Evolutionary conservation across 139 green algal genomes (phyloP).

Genomic region (Deuterostichococcus epilithicus): DNA sequence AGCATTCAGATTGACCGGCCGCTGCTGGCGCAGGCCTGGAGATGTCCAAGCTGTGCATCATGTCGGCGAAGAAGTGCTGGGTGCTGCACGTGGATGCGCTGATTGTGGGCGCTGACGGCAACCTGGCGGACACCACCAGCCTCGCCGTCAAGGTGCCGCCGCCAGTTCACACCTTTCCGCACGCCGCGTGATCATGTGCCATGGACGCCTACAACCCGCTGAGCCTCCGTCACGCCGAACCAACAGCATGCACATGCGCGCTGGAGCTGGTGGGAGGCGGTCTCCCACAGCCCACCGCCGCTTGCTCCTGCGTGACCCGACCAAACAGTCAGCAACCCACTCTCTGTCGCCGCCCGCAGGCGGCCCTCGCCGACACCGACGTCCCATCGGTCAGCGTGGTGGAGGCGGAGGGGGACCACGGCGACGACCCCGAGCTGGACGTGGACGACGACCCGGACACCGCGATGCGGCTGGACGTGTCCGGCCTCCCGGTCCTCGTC

Average conservation of each 20-base stretch:
- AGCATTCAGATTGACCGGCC: background rate
- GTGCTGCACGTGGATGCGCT: constrained; percentile 76
- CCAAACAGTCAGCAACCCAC: too few relatives aligned
- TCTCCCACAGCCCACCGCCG: too few relatives aligned
- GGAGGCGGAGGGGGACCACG: constrained; percentile 25
- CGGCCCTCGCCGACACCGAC: constrained; percentile 58
- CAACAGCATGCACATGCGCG: too few relatives aligned
- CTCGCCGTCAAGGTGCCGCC: constrained; percentile 60
- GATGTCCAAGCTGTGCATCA: constrained; percentile 60
- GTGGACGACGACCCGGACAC: constrained; percentile 71
- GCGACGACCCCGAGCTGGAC: constrained; percentile 51
- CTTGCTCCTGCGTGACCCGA: too few relatives aligned
- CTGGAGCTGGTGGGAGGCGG: too few relatives aligned
- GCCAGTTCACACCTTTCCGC: too few relatives aligned
- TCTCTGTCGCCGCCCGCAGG: constrained; percentile 26
- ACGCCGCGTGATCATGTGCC: too few relatives aligned
- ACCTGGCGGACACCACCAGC: constrained; percentile 70
- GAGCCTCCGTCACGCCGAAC: too few relatives aligned
- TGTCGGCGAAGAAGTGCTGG: constrained; percentile 78
- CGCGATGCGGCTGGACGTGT: constrained; percentile 38
- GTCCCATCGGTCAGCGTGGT: constrained; percentile 48
- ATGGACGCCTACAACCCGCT: too few relatives aligned
- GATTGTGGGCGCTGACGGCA: constrained; percentile 78
- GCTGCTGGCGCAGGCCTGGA: constrained; percentile 43
- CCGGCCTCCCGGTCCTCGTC: constrained; percentile 46